A percentile compares a stretch with the other conserved stretches of the same genome.
phyloP scores from a whole-genome alignment of 2,329 filamentous ascomycete genomes.

The Apiospora kogelbergensis region DNA sequence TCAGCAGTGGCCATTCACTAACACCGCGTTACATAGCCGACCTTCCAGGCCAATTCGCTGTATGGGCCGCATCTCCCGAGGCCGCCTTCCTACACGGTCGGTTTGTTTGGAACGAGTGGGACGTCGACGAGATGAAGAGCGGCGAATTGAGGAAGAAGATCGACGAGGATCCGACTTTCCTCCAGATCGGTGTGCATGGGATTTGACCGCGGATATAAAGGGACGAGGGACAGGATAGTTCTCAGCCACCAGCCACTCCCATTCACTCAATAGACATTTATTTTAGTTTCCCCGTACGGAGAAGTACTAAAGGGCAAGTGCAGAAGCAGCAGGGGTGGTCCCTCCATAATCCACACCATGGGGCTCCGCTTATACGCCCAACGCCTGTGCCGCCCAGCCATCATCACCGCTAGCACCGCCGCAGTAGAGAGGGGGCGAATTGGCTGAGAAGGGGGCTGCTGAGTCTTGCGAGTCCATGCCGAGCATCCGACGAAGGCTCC shows the following conservation, averaged over 20 bases:
- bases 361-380: background rate
- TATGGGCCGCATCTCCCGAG: constrained; percentile 45
- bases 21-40: constrained; percentile 16
- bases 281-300: too few species aligned
- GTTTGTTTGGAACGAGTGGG: constrained; percentile 50
- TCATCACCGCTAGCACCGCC: background rate
- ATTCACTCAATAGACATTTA: too few species aligned
- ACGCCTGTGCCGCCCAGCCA: background rate
- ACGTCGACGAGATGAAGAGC: constrained; percentile 47
- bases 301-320: too few species aligned
- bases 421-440: background rate
- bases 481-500: background rate
- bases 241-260: too few species aligned
- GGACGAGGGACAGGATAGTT: too few species aligned
- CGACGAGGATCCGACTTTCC: constrained; percentile 21
- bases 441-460: background rate
- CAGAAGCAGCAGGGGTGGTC: background rate
- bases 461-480: too few species aligned
- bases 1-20: background rate
- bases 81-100: constrained; percentile 46
- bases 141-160: constrained; percentile 20
- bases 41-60: constrained; percentile 29
- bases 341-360: background rate
- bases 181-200: constrained; percentile 24
- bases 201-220: too few species aligned